phyloP scores from a whole-genome alignment of 257 asterid species.

The Salvia splendens region DNA sequence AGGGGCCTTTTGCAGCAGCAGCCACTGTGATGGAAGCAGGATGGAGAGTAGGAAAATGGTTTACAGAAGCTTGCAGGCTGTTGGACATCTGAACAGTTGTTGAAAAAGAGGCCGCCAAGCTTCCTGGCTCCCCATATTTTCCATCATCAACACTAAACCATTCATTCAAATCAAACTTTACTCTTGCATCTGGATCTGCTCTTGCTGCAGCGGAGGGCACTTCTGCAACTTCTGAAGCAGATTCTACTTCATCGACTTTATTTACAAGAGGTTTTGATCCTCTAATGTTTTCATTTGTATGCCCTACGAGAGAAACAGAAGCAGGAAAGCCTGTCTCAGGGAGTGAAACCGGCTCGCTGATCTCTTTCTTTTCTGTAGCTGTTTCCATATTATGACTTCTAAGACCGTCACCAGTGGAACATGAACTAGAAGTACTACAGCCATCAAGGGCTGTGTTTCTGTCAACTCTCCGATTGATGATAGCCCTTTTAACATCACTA shows the following conservation, averaged over 20 bases:
- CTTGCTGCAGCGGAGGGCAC: slow-evolving; percentile 35
- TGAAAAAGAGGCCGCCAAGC: slow-evolving; percentile 34
- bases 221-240: slow-evolving; percentile 31
- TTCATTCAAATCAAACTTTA: slow-evolving; percentile 79
- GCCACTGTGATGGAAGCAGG: slow-evolving; percentile 78
- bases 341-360: slow-evolving; percentile 29
- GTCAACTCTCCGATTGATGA: slow-evolving; percentile 21
- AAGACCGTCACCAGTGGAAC: slow-evolving; percentile 30
- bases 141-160: slow-evolving; percentile 71
- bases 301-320: slow-evolving; percentile 32
- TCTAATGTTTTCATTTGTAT: slow-evolving; percentile 30
- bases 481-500: slow-evolving; percentile 32
- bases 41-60: slow-evolving; percentile 42
- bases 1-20: slow-evolving; percentile 86
- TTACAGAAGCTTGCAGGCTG: slow-evolving; percentile 38
- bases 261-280: slow-evolving; percentile 31
- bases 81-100: slow-evolving; percentile 41
- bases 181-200: slow-evolving; percentile 43
- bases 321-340: slow-evolving; percentile 31
- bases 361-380: slow-evolving; percentile 39
- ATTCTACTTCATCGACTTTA: slow-evolving; percentile 36
- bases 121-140: slow-evolving; percentile 56
- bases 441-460: slow-evolving; percentile 30
- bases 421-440: slow-evolving; percentile 21
- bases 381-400: slow-evolving; percentile 32